phyloP scores from a whole-genome alignment of 441 rosid species.

The Macaranga tanarius region DNA sequence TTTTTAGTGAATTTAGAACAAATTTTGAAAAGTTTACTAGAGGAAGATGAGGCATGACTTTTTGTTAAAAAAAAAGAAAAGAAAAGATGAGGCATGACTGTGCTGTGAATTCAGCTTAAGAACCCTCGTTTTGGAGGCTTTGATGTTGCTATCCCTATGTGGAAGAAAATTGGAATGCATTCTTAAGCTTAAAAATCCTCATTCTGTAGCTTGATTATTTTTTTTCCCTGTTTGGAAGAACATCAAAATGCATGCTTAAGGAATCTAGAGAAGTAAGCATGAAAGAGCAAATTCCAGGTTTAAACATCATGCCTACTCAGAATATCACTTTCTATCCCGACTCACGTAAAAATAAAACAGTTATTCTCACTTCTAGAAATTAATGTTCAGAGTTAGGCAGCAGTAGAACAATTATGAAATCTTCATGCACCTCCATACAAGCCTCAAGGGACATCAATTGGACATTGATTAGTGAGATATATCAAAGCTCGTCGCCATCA shows the following conservation, averaged over 20 bases:
- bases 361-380: background rate
- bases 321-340: background rate
- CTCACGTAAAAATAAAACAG: background rate
- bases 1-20: constrained; percentile 43
- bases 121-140: constrained; percentile 11
- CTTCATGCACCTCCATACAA: background rate
- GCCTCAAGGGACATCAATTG: background rate
- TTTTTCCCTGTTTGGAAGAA: too few species aligned
- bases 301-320: background rate
- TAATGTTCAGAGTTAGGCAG: background rate
- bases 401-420: background rate
- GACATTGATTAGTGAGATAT: background rate
- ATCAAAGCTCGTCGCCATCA: background rate
- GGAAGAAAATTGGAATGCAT: background rate
- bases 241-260: background rate
- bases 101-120: constrained; percentile 19
- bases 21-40: constrained; percentile 26
- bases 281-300: background rate
- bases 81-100: too few species aligned
- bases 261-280: background rate
- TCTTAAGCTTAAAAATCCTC: background rate
- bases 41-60: too few species aligned
- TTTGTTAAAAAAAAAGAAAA: too few species aligned
- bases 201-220: background rate
- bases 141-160: background rate